phyloP scores from a whole-genome alignment of 1,284 basidiomycete genomes.

The Malassezia vespertilionis region DNA sequence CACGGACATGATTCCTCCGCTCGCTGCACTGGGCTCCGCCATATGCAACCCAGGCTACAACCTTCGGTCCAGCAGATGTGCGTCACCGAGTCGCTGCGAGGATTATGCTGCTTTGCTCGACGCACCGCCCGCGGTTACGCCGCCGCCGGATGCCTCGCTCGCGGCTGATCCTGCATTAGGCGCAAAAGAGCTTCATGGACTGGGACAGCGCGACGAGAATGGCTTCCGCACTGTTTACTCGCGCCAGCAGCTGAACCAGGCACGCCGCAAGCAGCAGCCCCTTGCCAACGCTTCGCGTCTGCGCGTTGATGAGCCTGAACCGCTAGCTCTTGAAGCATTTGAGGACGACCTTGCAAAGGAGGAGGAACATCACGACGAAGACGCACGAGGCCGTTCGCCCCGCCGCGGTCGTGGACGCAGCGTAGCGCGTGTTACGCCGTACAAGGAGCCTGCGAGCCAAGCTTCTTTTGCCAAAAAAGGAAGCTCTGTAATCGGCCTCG shows the following conservation, averaged over 20 bases:
- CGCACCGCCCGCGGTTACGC: too few relatives aligned
- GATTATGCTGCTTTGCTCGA: too few relatives aligned
- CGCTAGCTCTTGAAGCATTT: conserved; percentile 25
- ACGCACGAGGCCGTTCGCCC: conserved; percentile 1
- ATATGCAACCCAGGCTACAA: conserved; percentile 15
- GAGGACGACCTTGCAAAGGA: conserved; percentile 7
- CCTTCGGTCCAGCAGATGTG: too few relatives aligned
- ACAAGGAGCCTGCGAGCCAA: too few relatives aligned
- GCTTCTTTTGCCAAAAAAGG: too few relatives aligned
- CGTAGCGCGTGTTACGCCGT: too few relatives aligned
- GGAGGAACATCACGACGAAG: conserved; percentile 5
- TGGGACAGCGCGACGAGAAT: conserved; percentile 23
- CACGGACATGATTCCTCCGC: conserved; percentile 11
- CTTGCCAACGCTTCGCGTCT: conserved; percentile 27
- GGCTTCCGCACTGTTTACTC: conserved; percentile 23
- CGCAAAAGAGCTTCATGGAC: too few relatives aligned
- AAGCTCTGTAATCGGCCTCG: too few relatives aligned
- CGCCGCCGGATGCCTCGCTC: too few relatives aligned
- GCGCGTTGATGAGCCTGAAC: conserved; percentile 31
- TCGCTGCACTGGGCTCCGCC: conserved; percentile 7
- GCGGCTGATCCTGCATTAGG: too few relatives aligned
- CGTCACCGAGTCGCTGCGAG: too few relatives aligned
- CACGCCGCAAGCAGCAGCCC: conserved; percentile 1
- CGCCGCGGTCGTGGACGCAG: not conserved
- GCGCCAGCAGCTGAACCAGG: conserved; percentile 17